Evolutionary conservation across 2,329 filamentous ascomycete genomes (phyloP).

Genomic region (Apiospora phragmitis): DNA sequence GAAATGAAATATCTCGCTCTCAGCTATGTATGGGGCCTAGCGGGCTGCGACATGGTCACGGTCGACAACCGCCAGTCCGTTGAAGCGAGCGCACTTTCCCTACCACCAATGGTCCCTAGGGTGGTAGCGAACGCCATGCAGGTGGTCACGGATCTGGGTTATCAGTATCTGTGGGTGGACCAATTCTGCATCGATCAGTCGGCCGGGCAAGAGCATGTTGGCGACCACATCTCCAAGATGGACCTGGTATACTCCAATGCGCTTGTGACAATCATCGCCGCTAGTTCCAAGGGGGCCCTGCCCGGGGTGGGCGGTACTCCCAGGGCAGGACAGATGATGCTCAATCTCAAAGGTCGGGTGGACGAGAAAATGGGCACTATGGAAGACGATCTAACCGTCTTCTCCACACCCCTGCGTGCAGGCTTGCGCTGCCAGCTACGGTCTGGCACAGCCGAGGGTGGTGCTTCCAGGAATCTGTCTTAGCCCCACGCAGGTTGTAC

Average conservation of each 20-base stretch:
- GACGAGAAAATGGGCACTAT: not conserved
- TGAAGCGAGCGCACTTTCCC: slow-evolving; percentile 8
- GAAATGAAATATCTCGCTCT: slow-evolving; percentile 12
- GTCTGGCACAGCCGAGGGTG: slow-evolving; percentile 14
- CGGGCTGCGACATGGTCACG: not conserved
- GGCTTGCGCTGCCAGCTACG: not conserved
- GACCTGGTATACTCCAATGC: slow-evolving; percentile 14
- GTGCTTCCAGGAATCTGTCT: slow-evolving; percentile 15
- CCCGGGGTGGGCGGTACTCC: not conserved
- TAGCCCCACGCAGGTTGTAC: slow-evolving; percentile 8
- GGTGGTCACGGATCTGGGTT: not conserved
- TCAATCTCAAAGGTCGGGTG: not conserved
- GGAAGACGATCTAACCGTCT: not conserved
- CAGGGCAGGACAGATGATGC: not conserved
- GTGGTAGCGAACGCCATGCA: slow-evolving; percentile 14
- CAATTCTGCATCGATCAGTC: slow-evolving; percentile 15
- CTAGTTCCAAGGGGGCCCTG: slow-evolving; percentile 12
- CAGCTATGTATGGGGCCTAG: slow-evolving; percentile 13
- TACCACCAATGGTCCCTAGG: slow-evolving; percentile 10
- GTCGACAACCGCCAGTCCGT: not conserved
- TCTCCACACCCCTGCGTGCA: slow-evolving; percentile 6
- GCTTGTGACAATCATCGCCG: slow-evolving; percentile 13
- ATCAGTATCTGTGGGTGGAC: slow-evolving; percentile 15
- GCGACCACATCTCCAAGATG: slow-evolving; percentile 14
- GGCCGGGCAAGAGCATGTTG: not conserved